Percentiles rank a stretch among this genome's conserved stretches.
phyloP scores from a whole-genome alignment of 2,329 filamentous ascomycete species.

The Fusarium sp. region DNA sequence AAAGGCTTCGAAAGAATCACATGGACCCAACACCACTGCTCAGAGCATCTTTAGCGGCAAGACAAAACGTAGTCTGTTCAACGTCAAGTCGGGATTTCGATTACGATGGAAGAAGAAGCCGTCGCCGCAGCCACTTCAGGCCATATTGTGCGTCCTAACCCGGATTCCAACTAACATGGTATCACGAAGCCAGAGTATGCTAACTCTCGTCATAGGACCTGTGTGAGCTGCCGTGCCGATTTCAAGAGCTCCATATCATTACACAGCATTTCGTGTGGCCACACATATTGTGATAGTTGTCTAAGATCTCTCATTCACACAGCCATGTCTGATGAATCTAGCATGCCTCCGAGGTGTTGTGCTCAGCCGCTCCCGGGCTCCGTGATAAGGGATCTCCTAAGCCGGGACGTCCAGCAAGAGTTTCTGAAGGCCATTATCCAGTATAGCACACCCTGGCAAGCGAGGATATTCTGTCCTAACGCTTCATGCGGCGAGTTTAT shows the following conservation, averaged over 20 bases:
- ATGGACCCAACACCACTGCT: conserved; percentile 50
- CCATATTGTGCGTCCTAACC: conserved; percentile 48
- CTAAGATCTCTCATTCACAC: conserved; percentile 67
- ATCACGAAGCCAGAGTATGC: conserved; percentile 20
- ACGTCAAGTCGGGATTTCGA: conserved; percentile 61
- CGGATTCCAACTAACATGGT: conserved; percentile 18
- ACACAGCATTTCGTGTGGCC: conserved; percentile 68
- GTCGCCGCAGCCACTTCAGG: conserved; percentile 48
- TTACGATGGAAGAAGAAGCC: conserved; percentile 59
- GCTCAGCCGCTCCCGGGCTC: conserved; percentile 65
- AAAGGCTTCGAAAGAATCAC: conserved; percentile 55
- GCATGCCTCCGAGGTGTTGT: conserved; percentile 74
- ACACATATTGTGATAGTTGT: conserved; percentile 70
- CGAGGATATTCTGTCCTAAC: conserved; percentile 71
- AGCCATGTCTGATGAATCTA: conserved; percentile 68
- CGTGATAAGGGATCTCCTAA: conserved; percentile 64
- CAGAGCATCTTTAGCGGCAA: conserved; percentile 61
- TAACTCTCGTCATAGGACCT: conserved; percentile 60
- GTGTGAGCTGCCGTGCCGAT: conserved; percentile 69
- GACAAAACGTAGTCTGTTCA: conserved; percentile 61
- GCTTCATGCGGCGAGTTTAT: conserved; percentile 70
- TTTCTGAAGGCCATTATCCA: conserved; percentile 71
- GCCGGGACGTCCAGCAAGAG: conserved; percentile 63
- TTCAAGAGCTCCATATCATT: conserved; percentile 60
- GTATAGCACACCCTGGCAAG: conserved; percentile 70